A percentile compares a stretch with the other conserved stretches of the same genome.
phyloP scores from a whole-genome alignment of 345 rosid genomes.

The Eucalyptus caleyi region DNA sequence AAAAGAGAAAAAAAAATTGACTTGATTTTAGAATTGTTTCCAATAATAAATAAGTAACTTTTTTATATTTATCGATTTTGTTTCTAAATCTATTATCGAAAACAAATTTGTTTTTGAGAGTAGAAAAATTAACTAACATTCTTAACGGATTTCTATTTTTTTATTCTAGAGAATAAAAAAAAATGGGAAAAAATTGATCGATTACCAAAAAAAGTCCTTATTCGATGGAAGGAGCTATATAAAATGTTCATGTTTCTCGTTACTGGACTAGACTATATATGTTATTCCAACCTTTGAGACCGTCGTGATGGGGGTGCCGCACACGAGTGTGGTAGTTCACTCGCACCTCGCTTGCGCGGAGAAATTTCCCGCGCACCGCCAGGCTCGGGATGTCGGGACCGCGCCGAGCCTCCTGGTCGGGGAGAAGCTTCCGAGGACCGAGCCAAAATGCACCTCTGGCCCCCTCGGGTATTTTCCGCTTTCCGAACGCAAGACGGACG shows the following conservation, averaged over 20 bases:
- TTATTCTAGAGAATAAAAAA: rapidly evolving
- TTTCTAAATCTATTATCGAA: rapidly evolving
- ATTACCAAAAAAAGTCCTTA: too few species aligned
- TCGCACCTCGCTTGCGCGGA: rapidly evolving
- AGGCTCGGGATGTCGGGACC: not conserved
- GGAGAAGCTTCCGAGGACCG: not conserved
- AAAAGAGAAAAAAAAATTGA: too few species aligned
- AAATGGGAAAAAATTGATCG: rapidly evolving
- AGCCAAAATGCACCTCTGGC: not conserved
- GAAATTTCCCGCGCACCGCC: not conserved
- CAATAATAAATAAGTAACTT: rapidly evolving
- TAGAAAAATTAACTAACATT: too few species aligned
- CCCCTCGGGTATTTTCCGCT: not conserved
- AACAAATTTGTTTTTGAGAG: rapidly evolving
- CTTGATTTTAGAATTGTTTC: rapidly evolving
- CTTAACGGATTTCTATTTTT: rapidly evolving
- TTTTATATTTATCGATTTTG: rapidly evolving
- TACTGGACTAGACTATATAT: not conserved
- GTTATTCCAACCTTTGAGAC: not conserved
- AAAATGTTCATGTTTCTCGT: not conserved
- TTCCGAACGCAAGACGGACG: not conserved
- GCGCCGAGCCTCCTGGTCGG: not conserved
- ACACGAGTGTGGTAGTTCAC: not conserved
- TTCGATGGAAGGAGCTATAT: rapidly evolving
- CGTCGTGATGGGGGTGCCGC: not conserved